A percentile compares a stretch with the other conserved stretches of the same genome.
These are phyloP conservation scores for Saccharomycopsis oosterbeekiorum DNA, from an alignment of 805 yeast genomes.

Conservation along the genomic window DNA sequence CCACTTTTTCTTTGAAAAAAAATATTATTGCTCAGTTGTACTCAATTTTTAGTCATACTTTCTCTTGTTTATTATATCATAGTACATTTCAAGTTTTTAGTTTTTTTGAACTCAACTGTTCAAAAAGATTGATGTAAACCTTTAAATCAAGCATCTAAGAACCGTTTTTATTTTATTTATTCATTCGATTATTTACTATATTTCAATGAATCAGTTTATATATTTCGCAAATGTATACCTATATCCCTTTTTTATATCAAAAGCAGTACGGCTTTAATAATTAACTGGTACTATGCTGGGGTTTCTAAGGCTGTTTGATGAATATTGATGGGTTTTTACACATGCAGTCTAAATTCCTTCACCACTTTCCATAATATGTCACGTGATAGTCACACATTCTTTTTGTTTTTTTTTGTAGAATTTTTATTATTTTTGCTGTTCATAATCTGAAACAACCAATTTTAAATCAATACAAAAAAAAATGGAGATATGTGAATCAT, in stretches of 20 bases:
- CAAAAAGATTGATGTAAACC: neutral
- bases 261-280: no score
- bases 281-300: no score
- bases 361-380: neutral
- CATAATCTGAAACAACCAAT: neutral
- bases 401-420: neutral
- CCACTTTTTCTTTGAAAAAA: neutral
- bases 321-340: neutral
- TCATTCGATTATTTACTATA: neutral
- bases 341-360: no score
- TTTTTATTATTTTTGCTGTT: conserved; percentile 1
- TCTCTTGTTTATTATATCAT: conserved; percentile 1
- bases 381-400: neutral
- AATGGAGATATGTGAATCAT: neutral
- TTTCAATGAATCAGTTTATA: neutral
- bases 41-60: neutral
- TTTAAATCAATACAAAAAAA: neutral
- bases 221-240: neutral
- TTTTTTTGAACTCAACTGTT: neutral
- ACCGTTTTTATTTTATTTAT: neutral
- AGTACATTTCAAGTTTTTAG: neutral
- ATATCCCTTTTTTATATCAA: no score
- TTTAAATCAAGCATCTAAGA: neutral
- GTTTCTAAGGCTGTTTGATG: neutral
- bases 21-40: neutral